These are phyloP conservation scores for Pestalotiopsis sp. DNA, from an alignment of 2,329 filamentous ascomycete genomes.

Conservation along the genomic window DNA sequence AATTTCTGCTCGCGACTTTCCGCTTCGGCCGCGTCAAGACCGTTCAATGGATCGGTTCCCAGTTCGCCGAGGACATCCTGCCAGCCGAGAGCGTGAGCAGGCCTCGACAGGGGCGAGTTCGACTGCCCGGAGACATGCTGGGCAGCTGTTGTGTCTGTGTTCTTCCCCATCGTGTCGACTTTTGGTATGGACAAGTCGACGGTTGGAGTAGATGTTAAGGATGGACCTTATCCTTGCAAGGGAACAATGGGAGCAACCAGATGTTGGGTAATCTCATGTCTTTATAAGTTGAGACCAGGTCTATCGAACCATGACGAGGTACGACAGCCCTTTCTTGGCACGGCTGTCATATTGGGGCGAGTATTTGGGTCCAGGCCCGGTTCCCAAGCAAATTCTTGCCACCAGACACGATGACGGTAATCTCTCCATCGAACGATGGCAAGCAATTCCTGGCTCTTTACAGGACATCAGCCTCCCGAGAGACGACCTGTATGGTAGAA, in stretches of 20 bases:
- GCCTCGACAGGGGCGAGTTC: slow-evolving; percentile 47
- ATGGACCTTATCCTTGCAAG: background rate
- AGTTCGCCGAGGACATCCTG: slow-evolving; percentile 54
- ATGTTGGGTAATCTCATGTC: background rate
- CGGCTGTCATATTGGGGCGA: no score
- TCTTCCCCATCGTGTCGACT: background rate
- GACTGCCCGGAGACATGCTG: slow-evolving; percentile 11
- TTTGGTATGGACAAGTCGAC: background rate
- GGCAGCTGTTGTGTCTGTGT: background rate
- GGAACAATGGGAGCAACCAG: background rate
- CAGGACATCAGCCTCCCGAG: background rate
- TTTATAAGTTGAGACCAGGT: background rate
- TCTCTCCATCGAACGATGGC: no score
- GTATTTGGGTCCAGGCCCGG: no score
- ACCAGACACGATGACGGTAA: no score
- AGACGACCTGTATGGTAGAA: background rate
- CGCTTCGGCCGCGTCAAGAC: slow-evolving; percentile 54
- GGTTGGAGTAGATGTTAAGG: background rate
- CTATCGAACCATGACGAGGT: no score
- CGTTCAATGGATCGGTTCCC: slow-evolving; percentile 55
- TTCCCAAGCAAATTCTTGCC: no score
- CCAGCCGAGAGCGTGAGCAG: slow-evolving; percentile 57
- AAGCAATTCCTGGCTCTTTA: no score
- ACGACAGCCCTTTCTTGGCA: no score
- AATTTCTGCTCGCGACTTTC: slow-evolving; percentile 54